phyloP scores from a whole-genome alignment of 345 rosid genomes.

The Toxicodendron radicans region DNA sequence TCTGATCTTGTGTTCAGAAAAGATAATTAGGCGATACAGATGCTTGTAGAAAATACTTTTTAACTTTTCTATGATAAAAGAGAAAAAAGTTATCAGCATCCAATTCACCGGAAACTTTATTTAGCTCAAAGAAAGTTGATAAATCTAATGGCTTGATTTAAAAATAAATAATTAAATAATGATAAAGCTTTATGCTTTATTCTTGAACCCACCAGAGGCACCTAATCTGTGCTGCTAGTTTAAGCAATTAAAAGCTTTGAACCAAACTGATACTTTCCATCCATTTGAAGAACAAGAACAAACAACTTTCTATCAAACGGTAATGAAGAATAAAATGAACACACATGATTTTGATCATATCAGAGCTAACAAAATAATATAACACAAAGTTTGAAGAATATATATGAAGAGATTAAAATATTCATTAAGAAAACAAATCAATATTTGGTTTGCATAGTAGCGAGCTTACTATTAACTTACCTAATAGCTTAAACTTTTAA shows the following conservation, averaged over 20 bases:
- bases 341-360: no score
- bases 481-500: no score
- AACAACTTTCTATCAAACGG: no score
- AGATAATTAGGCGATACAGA: background rate
- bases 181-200: background rate
- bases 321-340: no score
- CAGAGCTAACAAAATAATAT: no score
- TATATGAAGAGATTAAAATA: no score
- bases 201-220: background rate
- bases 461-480: no score
- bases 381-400: no score
- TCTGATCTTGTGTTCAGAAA: background rate
- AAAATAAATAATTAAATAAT: background rate
- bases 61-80: background rate
- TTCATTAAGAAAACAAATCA: no score
- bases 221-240: background rate
- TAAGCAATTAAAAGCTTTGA: background rate
- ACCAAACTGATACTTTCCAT: background rate
- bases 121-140: background rate
- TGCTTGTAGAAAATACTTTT: background rate
- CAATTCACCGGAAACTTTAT: background rate
- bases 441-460: no score
- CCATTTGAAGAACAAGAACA: background rate
- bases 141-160: background rate
- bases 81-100: background rate